phyloP scores from a whole-genome alignment of 2,329 filamentous ascomycete species.

The Septoria linicola region DNA sequence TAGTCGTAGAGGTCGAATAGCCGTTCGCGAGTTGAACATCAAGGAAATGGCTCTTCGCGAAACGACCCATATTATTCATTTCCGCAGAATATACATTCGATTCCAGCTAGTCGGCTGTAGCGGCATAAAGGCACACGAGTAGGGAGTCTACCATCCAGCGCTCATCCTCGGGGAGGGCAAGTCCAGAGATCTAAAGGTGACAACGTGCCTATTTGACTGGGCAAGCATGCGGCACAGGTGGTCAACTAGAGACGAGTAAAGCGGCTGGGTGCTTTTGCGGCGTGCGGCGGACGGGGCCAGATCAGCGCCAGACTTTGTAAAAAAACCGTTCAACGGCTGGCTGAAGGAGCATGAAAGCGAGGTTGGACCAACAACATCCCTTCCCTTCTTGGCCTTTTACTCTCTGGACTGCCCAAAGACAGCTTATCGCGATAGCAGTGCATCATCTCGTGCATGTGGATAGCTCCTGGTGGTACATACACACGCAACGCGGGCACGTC shows the following conservation, averaged over 20 bases:
- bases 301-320: slow-evolving; percentile 7
- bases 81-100: slow-evolving; percentile 1
- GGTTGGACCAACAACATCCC: background rate
- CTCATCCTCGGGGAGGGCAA: background rate
- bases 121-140: slow-evolving; percentile 10
- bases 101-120: slow-evolving; percentile 5
- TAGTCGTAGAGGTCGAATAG: slow-evolving; percentile 8
- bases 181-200: slow-evolving; percentile 4
- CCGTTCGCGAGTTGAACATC: slow-evolving; percentile 28
- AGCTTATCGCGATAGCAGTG: slow-evolving; percentile 16
- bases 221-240: slow-evolving; percentile 6
- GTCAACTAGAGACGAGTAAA: slow-evolving; percentile 5
- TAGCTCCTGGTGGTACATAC: background rate
- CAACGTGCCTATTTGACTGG: slow-evolving; percentile 27
- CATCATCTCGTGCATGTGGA: slow-evolving; percentile 1
- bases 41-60: slow-evolving; percentile 25
- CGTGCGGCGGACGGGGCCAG: slow-evolving; percentile 1
- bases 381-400: background rate
- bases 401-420: background rate
- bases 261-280: slow-evolving; percentile 5
- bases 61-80: slow-evolving; percentile 21
- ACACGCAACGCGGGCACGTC: background rate
- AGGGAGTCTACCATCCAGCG: slow-evolving; percentile 9
- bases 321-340: background rate
- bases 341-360: background rate